phyloP scores from a whole-genome alignment of 331 rosid species.

The Malus hybrid region DNA sequence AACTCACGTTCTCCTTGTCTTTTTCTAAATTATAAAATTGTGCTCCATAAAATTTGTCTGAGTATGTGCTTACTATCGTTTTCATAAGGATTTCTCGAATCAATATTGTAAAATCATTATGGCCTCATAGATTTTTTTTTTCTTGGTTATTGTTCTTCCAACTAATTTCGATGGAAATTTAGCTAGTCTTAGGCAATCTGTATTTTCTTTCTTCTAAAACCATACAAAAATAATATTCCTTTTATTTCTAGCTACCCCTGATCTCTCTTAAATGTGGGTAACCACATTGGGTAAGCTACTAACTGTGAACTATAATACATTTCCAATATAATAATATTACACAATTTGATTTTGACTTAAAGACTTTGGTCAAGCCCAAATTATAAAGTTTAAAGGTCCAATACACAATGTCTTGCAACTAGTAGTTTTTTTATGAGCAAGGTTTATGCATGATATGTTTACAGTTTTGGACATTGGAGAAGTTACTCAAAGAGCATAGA shows the following conservation, averaged over 20 bases:
- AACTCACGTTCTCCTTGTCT: background rate
- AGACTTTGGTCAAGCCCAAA: background rate
- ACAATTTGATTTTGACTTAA: background rate
- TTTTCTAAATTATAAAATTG: background rate
- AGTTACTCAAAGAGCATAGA: background rate
- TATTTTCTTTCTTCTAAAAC: background rate
- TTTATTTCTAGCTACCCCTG: constrained; percentile 9
- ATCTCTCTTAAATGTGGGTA: constrained; percentile 35
- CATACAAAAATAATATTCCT: background rate
- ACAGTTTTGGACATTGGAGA: background rate
- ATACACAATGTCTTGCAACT: background rate
- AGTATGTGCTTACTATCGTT: background rate
- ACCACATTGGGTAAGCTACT: constrained; percentile 36
- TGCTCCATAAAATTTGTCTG: background rate
- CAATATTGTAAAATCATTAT: too few species aligned
- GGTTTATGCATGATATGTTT: background rate
- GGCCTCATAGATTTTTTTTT: too few species aligned
- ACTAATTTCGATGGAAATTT: background rate
- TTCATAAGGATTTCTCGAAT: too few species aligned
- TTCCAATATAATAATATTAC: background rate
- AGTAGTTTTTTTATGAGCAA: background rate
- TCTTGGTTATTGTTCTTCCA: too few species aligned
- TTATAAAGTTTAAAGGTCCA: background rate
- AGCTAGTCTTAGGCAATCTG: background rate
- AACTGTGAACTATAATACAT: constrained; percentile 21